Base-by-base conservation (phyloP, 192 early-diverging fungal species). In the Funneliformis mosseae region DNA sequence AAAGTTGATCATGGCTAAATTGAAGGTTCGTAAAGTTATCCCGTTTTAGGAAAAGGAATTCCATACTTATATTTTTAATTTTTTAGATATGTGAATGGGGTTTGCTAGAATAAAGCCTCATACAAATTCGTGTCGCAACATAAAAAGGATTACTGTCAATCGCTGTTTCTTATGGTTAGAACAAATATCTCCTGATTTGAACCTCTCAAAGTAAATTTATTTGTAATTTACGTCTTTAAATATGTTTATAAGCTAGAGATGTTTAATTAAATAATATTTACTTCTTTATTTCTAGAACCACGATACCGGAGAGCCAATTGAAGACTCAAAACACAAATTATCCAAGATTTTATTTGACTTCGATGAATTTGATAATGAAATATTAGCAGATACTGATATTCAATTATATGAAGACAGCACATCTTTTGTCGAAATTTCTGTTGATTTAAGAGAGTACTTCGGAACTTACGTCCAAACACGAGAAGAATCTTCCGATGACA, bases 51-150 rank as follows among this genome's bases (percentile, higher is more conserved):
- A 39, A 38, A n/a, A 41, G 38, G 12, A 39, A 60, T 21, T 28
- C 18, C 9, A 62, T 60, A 63, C 62, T 16, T 76, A 27, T 59
- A n/a, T 23, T 50, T 27, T 23, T 2, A 9, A 21, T n/a, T 45
- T n/a, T n/a, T 18, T 8, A 63, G 61, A 63, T 79, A 50, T 69
- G 77, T 33, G 77, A 79, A 8, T 64, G 74, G 80, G 38, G 45
- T 21, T 48, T n/a, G 27, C 9, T 77, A 16, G 33, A 68, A 9
- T 60, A 41, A 39, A 76, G 27, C 4, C 38, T 76, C 21, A 38
- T 76, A 39, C 45, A 48, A 41, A 76, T 76, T 41, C 74, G 74
- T 12, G 50, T 59, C n/a, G 45, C 50, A 38, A 59, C 23, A 7
- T n/a, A 63, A 14, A 76, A 62, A 62, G 62, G 50, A 76, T 61